Evolutionary conservation across 129 eudicot genomes (phyloP).

Genomic region (Pittosporum tobira): DNA sequence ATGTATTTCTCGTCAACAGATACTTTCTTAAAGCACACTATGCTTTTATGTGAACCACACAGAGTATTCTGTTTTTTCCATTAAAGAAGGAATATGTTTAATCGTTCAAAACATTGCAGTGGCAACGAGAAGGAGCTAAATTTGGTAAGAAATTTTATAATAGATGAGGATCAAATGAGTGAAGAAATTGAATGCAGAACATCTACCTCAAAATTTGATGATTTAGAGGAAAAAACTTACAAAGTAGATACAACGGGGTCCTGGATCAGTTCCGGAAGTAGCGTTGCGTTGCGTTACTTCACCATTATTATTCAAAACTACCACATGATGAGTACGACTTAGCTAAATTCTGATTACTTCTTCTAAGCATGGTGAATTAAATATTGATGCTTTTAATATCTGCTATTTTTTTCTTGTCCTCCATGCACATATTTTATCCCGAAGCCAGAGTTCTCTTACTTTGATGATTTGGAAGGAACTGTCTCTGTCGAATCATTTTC

Average conservation of each 20-base stretch:
- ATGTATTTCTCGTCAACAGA: slow-evolving; percentile 88
- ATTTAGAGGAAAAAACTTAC: slow-evolving; percentile 58
- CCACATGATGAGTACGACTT: slow-evolving; percentile 89
- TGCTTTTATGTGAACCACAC: slow-evolving; percentile 5
- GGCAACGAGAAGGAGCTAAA: slow-evolving; percentile 56
- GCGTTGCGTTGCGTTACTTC: slow-evolving; percentile 75
- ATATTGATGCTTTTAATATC: not conserved
- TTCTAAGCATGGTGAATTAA: not conserved
- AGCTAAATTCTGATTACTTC: not conserved
- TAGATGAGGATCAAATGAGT: slow-evolving; percentile 68
- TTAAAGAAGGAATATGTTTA: not conserved
- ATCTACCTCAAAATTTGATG: slow-evolving; percentile 16
- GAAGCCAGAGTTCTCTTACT: slow-evolving; percentile 49
- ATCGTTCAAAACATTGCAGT: slow-evolving; percentile 30
- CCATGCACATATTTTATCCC: slow-evolving; percentile 66
- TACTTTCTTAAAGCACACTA: slow-evolving; percentile 22
- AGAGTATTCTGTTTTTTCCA: not conserved
- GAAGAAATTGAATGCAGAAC: slow-evolving; percentile 52
- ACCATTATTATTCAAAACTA: slow-evolving; percentile 89
- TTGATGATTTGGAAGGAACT: slow-evolving; percentile 52
- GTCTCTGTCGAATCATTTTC: slow-evolving; percentile 61
- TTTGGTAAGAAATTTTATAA: slow-evolving; percentile 44
- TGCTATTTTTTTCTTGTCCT: not conserved
- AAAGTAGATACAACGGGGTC: slow-evolving; percentile 84
- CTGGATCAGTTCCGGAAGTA: slow-evolving; percentile 53